Conservation (phyloP, 208 protist genomes). For the Strigomonas culicis region DNA sequence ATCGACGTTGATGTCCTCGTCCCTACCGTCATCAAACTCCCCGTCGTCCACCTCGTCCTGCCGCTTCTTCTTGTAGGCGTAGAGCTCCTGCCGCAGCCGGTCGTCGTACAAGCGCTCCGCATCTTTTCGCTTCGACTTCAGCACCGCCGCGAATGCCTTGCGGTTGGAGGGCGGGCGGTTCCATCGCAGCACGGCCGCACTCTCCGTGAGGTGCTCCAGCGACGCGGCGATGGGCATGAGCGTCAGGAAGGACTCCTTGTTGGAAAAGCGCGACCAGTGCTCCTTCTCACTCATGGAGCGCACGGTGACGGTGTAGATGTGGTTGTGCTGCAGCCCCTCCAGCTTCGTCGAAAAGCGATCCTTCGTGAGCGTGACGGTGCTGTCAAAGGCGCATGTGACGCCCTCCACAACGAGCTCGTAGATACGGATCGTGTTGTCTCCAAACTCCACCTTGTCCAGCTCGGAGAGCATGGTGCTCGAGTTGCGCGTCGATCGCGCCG, state of each 20-base stretch:
- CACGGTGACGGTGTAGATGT: constrained; percentile 80
- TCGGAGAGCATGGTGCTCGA: constrained; percentile 3
- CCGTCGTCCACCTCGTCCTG: constrained; percentile 72
- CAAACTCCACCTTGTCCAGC: constrained; percentile 46
- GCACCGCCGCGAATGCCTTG: constrained; percentile 38
- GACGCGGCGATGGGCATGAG: constrained; percentile 53
- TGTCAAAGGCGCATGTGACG: constrained; percentile 48
- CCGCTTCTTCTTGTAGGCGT: constrained; percentile 73
- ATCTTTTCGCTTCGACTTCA: constrained; percentile 39
- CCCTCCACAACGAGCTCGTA: constrained; percentile 79
- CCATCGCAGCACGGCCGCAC: constrained; percentile 62
- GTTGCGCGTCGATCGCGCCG: neutral
- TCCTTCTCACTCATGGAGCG: constrained; percentile 71
- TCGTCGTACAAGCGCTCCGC: constrained; percentile 71
- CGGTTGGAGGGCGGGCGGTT: constrained; percentile 42
- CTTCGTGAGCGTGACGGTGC: constrained; percentile 44
- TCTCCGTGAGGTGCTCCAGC: constrained; percentile 72
- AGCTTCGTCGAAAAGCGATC: constrained; percentile 48
- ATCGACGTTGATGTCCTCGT: constrained; percentile 23
- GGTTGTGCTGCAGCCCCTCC: constrained; percentile 61
- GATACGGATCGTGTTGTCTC: constrained; percentile 67
- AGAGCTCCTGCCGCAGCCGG: constrained; percentile 73
- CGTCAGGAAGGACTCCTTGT: constrained; percentile 77
- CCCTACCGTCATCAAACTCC: constrained; percentile 28
- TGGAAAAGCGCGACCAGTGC: constrained; percentile 83